Conservation (phyloP, 1,284 basidiomycete species). For the Cutaneotrichosporon cyanovorans region DNA sequence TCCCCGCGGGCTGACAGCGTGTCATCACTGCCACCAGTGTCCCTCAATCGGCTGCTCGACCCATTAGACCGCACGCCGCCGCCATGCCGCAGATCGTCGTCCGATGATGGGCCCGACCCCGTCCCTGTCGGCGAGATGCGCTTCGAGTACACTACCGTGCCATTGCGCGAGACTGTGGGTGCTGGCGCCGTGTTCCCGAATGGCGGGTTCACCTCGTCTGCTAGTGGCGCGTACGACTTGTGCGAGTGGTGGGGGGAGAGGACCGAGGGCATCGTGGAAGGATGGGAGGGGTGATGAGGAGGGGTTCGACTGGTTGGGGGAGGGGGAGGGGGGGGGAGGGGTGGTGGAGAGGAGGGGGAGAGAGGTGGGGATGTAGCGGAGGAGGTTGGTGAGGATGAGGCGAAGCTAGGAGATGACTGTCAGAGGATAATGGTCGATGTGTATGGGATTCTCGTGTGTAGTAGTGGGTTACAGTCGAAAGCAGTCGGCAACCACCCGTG, state of each 20-base stretch:
- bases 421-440: too few relatives aligned
- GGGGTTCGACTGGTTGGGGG: neutral
- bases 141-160: constrained; percentile 32
- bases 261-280: neutral
- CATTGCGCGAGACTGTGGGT: constrained; percentile 26
- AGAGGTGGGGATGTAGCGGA: neutral
- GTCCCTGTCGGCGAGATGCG: constrained; percentile 2
- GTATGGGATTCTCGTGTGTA: too few relatives aligned
- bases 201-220: constrained; percentile 33
- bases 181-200: constrained; percentile 26
- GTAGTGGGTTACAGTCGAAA: too few relatives aligned
- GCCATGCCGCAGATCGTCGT: constrained; percentile 2
- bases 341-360: neutral
- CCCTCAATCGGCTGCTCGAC: neutral
- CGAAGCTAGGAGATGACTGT: too few relatives aligned
- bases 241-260: neutral
- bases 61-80: too few relatives aligned
- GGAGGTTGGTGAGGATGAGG: too few relatives aligned
- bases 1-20: constrained; percentile 15
- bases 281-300: neutral
- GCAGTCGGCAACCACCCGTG: too few relatives aligned
- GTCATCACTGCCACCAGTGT: constrained; percentile 24
- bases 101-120: constrained; percentile 1
- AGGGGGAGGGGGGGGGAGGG: constrained; percentile 6
- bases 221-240: constrained; percentile 32